Percentiles rank a stretch among this genome's conserved stretches.
Evolutionary conservation across 352 stramenopile species (phyloP).

Genomic region (Phytophthora uliginosa): DNA sequence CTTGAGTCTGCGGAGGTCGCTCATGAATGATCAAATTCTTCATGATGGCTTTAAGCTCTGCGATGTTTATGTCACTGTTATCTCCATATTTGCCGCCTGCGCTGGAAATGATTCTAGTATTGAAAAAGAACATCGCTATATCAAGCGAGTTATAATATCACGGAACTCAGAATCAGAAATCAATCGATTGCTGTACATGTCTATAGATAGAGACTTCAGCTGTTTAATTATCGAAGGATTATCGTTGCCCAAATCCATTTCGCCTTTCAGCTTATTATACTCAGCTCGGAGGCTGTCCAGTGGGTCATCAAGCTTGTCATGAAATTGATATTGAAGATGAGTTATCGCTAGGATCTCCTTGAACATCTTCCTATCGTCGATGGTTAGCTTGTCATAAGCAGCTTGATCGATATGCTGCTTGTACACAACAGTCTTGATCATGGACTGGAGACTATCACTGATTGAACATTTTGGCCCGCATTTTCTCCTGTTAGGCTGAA

Average conservation of each 20-base stretch:
- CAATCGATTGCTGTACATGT: constrained; percentile 34
- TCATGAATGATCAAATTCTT: constrained; percentile 22
- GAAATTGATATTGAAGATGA: background rate
- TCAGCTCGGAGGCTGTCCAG: constrained; percentile 1
- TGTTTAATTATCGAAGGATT: constrained; percentile 3
- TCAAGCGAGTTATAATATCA: constrained; percentile 21
- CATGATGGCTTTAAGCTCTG: constrained; percentile 19
- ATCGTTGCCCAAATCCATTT: constrained; percentile 22
- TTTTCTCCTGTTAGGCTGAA: constrained; percentile 13
- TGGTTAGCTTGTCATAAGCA: background rate
- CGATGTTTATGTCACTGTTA: constrained; percentile 10
- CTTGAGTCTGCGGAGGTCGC: constrained; percentile 14
- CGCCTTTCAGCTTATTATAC: constrained; percentile 32
- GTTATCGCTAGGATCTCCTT: background rate
- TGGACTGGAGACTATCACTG: constrained; percentile 17
- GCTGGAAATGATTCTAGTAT: constrained; percentile 13
- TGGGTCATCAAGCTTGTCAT: constrained; percentile 5
- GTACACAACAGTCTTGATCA: background rate
- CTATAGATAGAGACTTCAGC: constrained; percentile 6
- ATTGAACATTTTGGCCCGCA: constrained; percentile 12
- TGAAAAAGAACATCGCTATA: constrained; percentile 28
- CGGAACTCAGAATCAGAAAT: constrained; percentile 28
- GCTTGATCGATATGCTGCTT: background rate
- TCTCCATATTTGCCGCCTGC: constrained; percentile 17
- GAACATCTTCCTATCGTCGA: background rate